Base-by-base conservation (phyloP, 257 asterid species). In the Nicotiana knightiana region DNA sequence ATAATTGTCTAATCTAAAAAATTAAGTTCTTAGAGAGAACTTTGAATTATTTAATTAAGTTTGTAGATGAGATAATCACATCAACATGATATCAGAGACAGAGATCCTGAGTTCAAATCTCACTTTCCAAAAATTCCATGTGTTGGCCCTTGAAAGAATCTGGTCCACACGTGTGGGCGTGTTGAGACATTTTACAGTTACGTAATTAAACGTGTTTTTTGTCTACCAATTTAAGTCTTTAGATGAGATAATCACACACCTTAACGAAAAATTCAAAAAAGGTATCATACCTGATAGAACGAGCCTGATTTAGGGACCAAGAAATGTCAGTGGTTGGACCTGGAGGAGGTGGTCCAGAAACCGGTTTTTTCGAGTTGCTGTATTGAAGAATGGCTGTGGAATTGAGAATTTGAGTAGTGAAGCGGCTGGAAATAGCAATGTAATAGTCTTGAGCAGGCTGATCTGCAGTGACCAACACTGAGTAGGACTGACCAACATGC, bases 401-500 rank as follows among this genome's bases (percentile, higher is more conserved):
- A 80, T 84, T 87, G 77, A 93, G 93, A 75, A 57, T 76, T 26
- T 81, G 79, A 55, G 82, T 28, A 24, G 87, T 63, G 88, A 89
- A 88, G 7, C 93, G 93, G 4, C 90, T 88, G 21, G 97, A 93
- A 12, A 86, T 89, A 0, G 85, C 90, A 0, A 92, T 85, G 83
- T 90, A 81, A 83, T 92, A 93, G 84, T 91, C 95, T 59, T 32
- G 82, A 21, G 89, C 26, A 1, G 90, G 84, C 83, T 87, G 93
- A 67, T 93, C 84, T 5, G 97, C 92, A 10, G 95, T 92, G 82
- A 92, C 87, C 0, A 93, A 85, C 64, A 92, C 91, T 1, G 97
- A 90, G 85, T 86, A 88, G 82, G 94, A 91, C 76, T 92, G 97
- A 51, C 97, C 97, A 4, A 88, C 95, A 62, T 93, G 97, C 58